phyloP scores from a whole-genome alignment of 1,284 basidiomycete species.

The Cryptococcus wingfieldii region DNA sequence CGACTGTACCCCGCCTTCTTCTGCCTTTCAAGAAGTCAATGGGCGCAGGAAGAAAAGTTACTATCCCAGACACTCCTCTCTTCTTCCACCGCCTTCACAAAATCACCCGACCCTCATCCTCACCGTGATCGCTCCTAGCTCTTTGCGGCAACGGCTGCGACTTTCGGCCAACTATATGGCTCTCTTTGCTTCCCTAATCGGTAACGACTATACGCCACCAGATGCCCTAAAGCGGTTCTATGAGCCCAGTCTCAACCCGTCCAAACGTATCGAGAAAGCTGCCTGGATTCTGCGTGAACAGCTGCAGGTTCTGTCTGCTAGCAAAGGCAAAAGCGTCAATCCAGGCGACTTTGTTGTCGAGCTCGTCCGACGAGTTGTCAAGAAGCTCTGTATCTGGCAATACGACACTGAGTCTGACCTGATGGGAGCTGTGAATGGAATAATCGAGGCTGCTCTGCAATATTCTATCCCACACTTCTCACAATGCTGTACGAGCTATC shows the following conservation, averaged over 20 bases:
- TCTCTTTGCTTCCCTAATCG: conserved; percentile 75
- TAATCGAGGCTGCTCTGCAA: conserved; percentile 47
- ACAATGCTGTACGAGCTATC: conserved; percentile 35
- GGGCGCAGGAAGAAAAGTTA: not conserved
- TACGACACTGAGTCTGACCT: conserved; percentile 29
- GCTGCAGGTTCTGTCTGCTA: conserved; percentile 16
- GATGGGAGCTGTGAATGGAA: conserved; percentile 34
- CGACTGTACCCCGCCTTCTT: not conserved
- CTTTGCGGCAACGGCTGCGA: conserved; percentile 62
- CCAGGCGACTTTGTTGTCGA: conserved; percentile 40
- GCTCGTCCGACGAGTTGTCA: conserved; percentile 38
- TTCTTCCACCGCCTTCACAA: conserved; percentile 57
- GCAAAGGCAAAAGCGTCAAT: conserved; percentile 11
- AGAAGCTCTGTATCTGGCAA: conserved; percentile 31
- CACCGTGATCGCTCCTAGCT: conserved; percentile 60
- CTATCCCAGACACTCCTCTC: conserved; percentile 50
- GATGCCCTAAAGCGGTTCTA: conserved; percentile 41
- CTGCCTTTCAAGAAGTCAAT: conserved; percentile 2
- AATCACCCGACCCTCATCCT: conserved; percentile 48
- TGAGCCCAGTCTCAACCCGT: conserved; percentile 17
- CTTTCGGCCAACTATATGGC: conserved; percentile 70
- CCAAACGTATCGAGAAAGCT: conserved; percentile 43
- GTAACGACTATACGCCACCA: conserved; percentile 72
- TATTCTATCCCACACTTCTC: conserved; percentile 37
- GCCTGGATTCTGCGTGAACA: conserved; percentile 45